Conservation (phyloP, 345 rosid species). For the Acer negundo region DNA sequence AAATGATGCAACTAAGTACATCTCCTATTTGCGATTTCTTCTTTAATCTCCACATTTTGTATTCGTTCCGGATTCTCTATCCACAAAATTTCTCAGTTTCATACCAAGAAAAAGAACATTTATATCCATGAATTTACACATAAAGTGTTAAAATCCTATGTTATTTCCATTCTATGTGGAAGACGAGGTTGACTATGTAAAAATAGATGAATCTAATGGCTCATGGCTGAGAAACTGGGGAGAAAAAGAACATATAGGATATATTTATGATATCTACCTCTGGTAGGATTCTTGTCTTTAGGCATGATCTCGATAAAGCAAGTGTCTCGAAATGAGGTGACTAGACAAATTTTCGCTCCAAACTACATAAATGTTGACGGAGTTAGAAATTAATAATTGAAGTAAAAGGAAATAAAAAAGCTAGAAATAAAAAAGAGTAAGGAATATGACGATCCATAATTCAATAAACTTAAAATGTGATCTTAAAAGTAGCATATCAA, state of each 20-base stretch:
- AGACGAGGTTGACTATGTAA: too few relatives aligned
- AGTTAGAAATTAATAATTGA: constrained; percentile 30
- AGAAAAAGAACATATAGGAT: constrained; percentile 18
- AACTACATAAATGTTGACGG: constrained; percentile 54
- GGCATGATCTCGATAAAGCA: constrained; percentile 86
- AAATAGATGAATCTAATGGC: too few relatives aligned
- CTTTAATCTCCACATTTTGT: not conserved
- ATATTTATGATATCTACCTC: constrained; percentile 51
- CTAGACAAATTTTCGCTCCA: constrained; percentile 73
- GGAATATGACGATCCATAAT: not conserved
- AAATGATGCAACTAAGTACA: too few relatives aligned
- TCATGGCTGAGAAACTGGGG: too few relatives aligned
- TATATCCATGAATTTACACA: too few relatives aligned
- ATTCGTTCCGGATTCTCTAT: not conserved
- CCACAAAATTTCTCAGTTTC: not conserved
- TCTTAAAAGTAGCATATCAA: not conserved
- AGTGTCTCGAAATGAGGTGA: constrained; percentile 90
- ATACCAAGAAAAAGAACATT: too few relatives aligned
- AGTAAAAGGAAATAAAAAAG: not conserved
- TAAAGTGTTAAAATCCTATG: too few relatives aligned
- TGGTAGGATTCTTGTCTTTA: constrained; percentile 55
- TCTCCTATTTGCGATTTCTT: not conserved
- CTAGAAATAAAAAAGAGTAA: not conserved
- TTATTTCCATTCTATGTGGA: too few relatives aligned
- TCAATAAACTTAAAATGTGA: not conserved